Base-by-base conservation (phyloP, 495 filamentous ascomycete genomes). In the Penicillium mononematosum region DNA sequence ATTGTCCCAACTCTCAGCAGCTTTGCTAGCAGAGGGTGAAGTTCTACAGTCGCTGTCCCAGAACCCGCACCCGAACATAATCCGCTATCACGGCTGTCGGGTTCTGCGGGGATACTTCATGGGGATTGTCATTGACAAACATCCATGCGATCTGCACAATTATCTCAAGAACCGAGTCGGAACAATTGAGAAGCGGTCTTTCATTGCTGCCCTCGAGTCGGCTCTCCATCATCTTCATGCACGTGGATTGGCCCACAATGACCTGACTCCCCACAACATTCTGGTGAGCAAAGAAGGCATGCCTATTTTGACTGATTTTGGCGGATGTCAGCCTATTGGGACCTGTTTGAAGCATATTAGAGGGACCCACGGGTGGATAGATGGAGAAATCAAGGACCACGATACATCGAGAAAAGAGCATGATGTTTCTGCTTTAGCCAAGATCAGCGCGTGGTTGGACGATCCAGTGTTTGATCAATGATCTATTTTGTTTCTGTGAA, bases 221-320 rank as follows among this genome's bases (percentile, higher is more conserved):
- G 67, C 65, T 19, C 57, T 75, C 12, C 16, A 56, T 17, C 64
- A 73, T 49, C 50, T 78, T 14, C 75, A 76, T 52, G 31, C 49
- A 2, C 61, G 70, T 19, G 72, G 74, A 14, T 63, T 63, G 54
- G 76, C 70, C 12, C 75, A 80, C 58, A 76, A 77, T 53, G 70
- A 75, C 48, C 43, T 79, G 32, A 66, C 65, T 38, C 74, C 73
- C 1, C 22, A 45, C 19, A 79, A 80, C 54, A 62, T 77, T 47
- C 53, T 80, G 46, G 48, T 79, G 4, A 58, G 45, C 32, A 53
- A 63, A 1, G 59, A 48, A 27, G 55, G 57, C 4, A 65, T 58
- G 34, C 65, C 70, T 7, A 53, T 75, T 11, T 59, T 71, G 50
- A 73, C 75, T 46, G 73, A 76, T 42, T 75, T 76, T 58, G 72